Base-by-base conservation (phyloP, 805 yeast species). In the Spathaspora gorwiae region DNA sequence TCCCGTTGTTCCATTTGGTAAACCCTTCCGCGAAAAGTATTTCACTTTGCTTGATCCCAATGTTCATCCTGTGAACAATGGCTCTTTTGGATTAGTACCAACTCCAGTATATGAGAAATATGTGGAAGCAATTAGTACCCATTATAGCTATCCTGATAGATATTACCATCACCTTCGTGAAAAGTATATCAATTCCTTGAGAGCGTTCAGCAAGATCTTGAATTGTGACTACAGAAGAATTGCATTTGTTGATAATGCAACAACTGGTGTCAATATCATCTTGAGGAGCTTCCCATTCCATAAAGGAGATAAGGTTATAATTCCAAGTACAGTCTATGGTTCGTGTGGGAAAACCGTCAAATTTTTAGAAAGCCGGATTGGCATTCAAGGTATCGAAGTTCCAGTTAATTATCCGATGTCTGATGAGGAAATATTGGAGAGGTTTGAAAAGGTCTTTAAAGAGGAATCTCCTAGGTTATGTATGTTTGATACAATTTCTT, bases 51-150 rank as follows among this genome's bases (percentile, higher is more conserved):
- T 80, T 10, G 74, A 64, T 30, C 53, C 65, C 1, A 68, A 59
- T 2, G 66, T 69, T 7, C 57, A 59, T 4, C 76, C 78, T 12
- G 73, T 82, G 38, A 84, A 84, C 60, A 83, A 83, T 56, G 89
- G 89, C 7, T 76, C 86, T 1, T 84, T 61, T 54, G 90, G 89
- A 1, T 63, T 74, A 1, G 66, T 76, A 3, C 85, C 89, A 0
- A 63, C 57, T 7, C 63, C 70, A 5, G 79, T 83, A 1, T 51
- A 68, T 24, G 72, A 73, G 1, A 64, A 61, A 11, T 73, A 63
- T 48, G 47, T 61, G 31, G 51, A 61, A 12, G 47, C 50, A 15
- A 52, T 60, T 45, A 51, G 51, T 8, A 40, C 54, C 8, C 70
- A 64, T 44, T 48, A 53, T 29, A 44, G 48, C 5, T 72, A 64